phyloP scores from a whole-genome alignment of 345 rosid genomes.

The Lepidium aucheri region DNA sequence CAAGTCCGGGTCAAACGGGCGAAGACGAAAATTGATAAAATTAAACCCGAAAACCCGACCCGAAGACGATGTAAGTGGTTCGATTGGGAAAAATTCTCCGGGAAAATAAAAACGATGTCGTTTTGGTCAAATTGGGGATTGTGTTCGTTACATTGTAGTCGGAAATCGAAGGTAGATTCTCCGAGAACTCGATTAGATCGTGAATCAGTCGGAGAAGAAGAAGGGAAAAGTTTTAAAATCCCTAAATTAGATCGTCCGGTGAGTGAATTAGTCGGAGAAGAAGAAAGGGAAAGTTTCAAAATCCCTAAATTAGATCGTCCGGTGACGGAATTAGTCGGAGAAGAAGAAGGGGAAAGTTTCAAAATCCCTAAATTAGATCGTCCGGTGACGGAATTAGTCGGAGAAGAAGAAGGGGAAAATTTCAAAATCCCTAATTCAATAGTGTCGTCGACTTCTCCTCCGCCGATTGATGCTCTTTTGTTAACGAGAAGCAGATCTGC shows the following conservation, averaged over 20 bases:
- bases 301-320: slow-evolving; percentile 17
- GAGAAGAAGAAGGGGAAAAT: slow-evolving; percentile 1
- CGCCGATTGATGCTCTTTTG: slow-evolving; percentile 65
- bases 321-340: not conserved
- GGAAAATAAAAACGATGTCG: slow-evolving; percentile 23
- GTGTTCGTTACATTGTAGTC: slow-evolving; percentile 15
- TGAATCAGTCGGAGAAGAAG: too few relatives aligned
- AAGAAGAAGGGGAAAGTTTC: slow-evolving; percentile 2
- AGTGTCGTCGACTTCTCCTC: slow-evolving; percentile 34
- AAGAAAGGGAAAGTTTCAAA: not conserved
- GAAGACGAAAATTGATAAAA: slow-evolving; percentile 22
- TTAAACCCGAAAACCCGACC: slow-evolving; percentile 14
- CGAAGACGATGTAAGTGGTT: slow-evolving; percentile 42
- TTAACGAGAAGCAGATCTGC: slow-evolving; percentile 86
- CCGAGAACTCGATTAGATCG: slow-evolving; percentile 25
- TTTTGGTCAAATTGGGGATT: slow-evolving; percentile 37
- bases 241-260: slow-evolving; percentile 20
- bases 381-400: slow-evolving; percentile 13
- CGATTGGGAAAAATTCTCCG: slow-evolving; percentile 18
- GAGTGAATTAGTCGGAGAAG: not conserved
- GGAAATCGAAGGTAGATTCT: slow-evolving; percentile 27
- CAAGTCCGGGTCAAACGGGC: slow-evolving; percentile 75
- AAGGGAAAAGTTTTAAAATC: too few relatives aligned
- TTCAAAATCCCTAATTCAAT: slow-evolving; percentile 22
- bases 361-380: slow-evolving; percentile 25